A percentile compares a stretch with the other conserved stretches of the same genome.
Conservation (phyloP, 148 eudicot genomes). For the Arbutus unedo region DNA sequence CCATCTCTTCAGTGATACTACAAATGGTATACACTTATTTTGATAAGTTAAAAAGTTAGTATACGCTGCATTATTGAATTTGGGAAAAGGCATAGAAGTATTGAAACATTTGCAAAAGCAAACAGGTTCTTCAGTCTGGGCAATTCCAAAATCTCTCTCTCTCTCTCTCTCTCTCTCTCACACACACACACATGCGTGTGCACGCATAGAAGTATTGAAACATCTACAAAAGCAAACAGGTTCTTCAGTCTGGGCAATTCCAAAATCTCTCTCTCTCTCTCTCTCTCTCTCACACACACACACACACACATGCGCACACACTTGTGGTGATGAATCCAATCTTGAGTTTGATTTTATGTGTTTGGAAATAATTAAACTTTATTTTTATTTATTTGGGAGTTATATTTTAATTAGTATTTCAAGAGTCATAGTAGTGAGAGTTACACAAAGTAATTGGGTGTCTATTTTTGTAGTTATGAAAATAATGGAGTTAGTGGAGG, state of each 20-base stretch:
- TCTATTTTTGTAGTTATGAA: too few species aligned
- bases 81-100: not conserved
- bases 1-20: not conserved
- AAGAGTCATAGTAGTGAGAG: too few species aligned
- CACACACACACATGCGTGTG: too few species aligned
- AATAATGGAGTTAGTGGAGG: too few species aligned
- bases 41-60: not conserved
- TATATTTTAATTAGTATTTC: too few species aligned
- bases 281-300: not conserved
- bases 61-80: not conserved
- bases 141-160: not conserved
- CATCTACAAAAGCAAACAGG: not conserved
- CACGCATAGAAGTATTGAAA: not conserved
- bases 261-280: not conserved
- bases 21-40: not conserved
- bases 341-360: not conserved
- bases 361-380: too few species aligned
- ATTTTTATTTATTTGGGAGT: too few species aligned
- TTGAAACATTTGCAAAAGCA: not conserved
- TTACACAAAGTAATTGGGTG: too few species aligned
- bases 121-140: not conserved
- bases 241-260: not conserved
- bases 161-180: not conserved
- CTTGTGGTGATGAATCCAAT: not conserved
- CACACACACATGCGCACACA: not conserved